These are phyloP conservation scores for Chondrostereum purpureum DNA, from an alignment of 1,284 basidiomycete species.

Conservation along the genomic window DNA sequence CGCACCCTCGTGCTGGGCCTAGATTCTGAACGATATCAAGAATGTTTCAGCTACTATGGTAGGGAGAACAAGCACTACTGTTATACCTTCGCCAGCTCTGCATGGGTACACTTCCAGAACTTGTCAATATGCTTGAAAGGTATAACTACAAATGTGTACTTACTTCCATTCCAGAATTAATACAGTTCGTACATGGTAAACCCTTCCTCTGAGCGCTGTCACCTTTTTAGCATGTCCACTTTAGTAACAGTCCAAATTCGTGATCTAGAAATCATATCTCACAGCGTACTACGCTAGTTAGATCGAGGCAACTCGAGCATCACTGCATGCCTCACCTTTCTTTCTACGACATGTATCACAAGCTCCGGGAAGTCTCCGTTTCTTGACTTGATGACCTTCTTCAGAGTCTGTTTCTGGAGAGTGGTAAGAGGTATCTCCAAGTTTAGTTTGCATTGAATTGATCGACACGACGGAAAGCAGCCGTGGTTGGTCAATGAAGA, in stretches of 20 bases:
- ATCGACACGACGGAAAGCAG: no score
- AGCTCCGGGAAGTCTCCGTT: constrained; percentile 1
- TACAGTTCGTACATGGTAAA: background rate
- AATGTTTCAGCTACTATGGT: background rate
- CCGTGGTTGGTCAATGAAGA: no score
- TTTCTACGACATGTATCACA: background rate
- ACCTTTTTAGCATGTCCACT: background rate
- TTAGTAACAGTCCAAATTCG: background rate
- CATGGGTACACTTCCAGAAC: background rate
- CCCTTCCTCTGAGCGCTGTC: background rate
- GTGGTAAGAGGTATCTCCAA: background rate
- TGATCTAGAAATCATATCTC: background rate
- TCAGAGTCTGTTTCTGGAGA: background rate
- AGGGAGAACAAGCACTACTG: background rate
- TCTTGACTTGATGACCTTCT: background rate
- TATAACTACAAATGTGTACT: no score
- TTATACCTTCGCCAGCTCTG: background rate
- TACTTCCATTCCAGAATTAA: no score
- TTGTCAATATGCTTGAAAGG: no score
- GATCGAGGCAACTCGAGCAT: background rate
- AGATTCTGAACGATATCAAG: background rate
- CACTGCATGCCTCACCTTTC: background rate
- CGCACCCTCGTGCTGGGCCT: background rate
- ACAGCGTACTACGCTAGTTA: background rate
- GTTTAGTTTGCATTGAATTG: no score